phyloP scores from a whole-genome alignment of 2,329 filamentous ascomycete genomes.

The Hirsutella thompsonii region DNA sequence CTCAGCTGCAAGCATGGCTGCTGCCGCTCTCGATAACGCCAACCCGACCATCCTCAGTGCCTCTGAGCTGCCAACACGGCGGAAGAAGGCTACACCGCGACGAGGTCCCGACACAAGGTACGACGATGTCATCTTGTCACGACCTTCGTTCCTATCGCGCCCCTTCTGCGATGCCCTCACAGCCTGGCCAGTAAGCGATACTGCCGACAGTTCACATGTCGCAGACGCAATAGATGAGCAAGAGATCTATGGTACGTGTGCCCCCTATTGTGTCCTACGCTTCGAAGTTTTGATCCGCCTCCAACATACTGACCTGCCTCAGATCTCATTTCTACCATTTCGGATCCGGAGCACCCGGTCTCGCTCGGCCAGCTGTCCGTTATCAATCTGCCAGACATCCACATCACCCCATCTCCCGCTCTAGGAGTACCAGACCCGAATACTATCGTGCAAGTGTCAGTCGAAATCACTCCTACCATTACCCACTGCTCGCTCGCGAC shows the following conservation, averaged over 20 bases:
- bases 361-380: constrained; percentile 88
- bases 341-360: constrained; percentile 90
- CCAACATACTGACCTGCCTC: constrained; percentile 1
- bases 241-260: constrained; percentile 46
- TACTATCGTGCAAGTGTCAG: constrained; percentile 59
- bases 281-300: neutral
- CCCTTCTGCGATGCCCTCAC: constrained; percentile 25
- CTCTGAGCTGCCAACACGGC: constrained; percentile 76
- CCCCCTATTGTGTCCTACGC: neutral
- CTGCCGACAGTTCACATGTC: constrained; percentile 43
- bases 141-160: constrained; percentile 27
- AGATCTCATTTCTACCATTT: constrained; percentile 92
- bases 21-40: constrained; percentile 50
- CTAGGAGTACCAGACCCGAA: constrained; percentile 28
- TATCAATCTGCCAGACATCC: constrained; percentile 90
- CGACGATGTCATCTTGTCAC: constrained; percentile 31
- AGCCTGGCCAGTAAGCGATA: constrained; percentile 19
- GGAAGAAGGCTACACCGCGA: constrained; percentile 33
- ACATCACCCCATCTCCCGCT: constrained; percentile 41
- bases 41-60: constrained; percentile 88
- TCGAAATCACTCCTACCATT: constrained; percentile 91
- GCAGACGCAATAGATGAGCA: constrained; percentile 89
- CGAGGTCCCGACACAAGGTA: constrained; percentile 34
- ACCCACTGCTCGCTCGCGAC: constrained; percentile 95
- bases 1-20: constrained; percentile 8